Evolutionary conservation across 1,139 yeast species (phyloP), one percentile per base, ranked within the genome.

Genomic region (Blastobotrys buckinghamii): DNA sequence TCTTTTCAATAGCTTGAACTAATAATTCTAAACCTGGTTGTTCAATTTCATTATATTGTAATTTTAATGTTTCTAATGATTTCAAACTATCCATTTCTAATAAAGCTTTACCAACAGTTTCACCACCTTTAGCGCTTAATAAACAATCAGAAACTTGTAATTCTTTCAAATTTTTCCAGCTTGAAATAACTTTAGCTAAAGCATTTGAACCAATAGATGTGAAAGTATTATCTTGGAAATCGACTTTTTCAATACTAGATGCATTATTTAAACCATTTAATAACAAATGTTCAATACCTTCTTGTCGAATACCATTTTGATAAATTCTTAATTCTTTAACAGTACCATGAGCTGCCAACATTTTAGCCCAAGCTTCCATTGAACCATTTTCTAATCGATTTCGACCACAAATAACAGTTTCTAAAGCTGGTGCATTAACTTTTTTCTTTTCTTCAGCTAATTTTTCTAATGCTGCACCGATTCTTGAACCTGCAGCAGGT

Each of bases 371-470:
- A 3, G 74, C 71, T 51, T 62, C 69, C 71, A 83, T 79, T 10
- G 97, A 88, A 2, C 97, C 98, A 67, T 89, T 89, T 66, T 92
- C 98, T 57, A 92, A 77, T 68, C 98, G 83, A 70, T 92, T 92
- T 71, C 98, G 80, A 55, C 98, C 98, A 71, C 98, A 92, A 58
- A 92, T 77, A 58, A 92, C 90, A 1, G 97, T 87, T 64, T 83
- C 82, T 62, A 72, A 62, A 79, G 74, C 29, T 65, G 64, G 51
- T 57, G 61, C 36, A 35, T 69, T 69, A 22, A 26, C 20, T n/a
- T n/a, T 22, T 54, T 73, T 68, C 67, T 87, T 86, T 52, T 80
- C 81, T 44, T 68, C 67, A n/a, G 95, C 81, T 58, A 90, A 76
- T 59, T 77, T 76, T 69, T 75, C 87, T 51, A 92, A 76, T 6